Percentiles rank a stretch among this genome's conserved stretches.
Conservation (phyloP, 2,329 filamentous ascomycete genomes). For the Aspergillus aculeatus region DNA sequence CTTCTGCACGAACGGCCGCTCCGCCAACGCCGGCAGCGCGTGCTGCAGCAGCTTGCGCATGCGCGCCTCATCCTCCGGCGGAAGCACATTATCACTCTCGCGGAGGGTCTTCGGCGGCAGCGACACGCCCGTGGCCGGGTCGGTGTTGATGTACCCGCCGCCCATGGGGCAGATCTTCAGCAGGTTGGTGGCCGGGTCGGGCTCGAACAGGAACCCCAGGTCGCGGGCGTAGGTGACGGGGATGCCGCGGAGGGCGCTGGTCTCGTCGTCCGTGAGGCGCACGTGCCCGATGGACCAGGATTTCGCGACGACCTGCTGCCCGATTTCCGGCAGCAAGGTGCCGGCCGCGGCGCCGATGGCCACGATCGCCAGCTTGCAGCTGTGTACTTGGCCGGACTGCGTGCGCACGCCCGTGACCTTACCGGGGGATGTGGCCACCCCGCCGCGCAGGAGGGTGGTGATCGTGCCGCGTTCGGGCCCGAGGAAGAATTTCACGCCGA, state of each 20-base stretch:
- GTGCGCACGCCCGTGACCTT: constrained; percentile 40
- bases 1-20: constrained; percentile 57
- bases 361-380: constrained; percentile 48
- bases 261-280: constrained; percentile 56
- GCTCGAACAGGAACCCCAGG: constrained; percentile 65
- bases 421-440: constrained; percentile 1
- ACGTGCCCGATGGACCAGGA: constrained; percentile 62
- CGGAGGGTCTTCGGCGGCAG: constrained; percentile 41
- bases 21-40: constrained; percentile 53
- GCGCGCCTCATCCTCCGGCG: constrained; percentile 53
- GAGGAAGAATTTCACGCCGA: constrained; percentile 46
- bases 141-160: constrained; percentile 56
- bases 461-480: constrained; percentile 43
- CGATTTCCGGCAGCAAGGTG: constrained; percentile 51
- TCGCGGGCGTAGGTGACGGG: constrained; percentile 62
- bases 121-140: constrained; percentile 42
- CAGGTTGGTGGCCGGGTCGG: constrained; percentile 57
- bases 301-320: constrained; percentile 54
- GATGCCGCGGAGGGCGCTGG: constrained; percentile 54
- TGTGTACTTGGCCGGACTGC: constrained; percentile 38
- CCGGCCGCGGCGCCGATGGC: constrained; percentile 53
- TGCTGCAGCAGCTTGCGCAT: constrained; percentile 53
- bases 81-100: constrained; percentile 48
- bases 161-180: constrained; percentile 62
- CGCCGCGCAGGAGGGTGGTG: constrained; percentile 41